phyloP scores from a whole-genome alignment of 441 rosid species.

The Euphorbia schlechtendalii region DNA sequence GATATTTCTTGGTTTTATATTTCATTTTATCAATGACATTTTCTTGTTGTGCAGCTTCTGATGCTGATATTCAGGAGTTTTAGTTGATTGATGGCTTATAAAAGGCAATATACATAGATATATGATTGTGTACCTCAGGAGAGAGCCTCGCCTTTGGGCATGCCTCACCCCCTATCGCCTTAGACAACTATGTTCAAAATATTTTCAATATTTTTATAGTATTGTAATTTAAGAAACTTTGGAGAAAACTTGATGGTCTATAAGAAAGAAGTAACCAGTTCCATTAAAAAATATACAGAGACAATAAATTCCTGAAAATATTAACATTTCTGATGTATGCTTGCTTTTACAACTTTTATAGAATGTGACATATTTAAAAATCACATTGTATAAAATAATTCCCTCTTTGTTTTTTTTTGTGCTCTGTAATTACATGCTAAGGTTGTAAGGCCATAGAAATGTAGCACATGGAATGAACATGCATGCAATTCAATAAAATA shows the following conservation, averaged over 20 bases:
- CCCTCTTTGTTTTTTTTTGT: background rate
- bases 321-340: background rate
- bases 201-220: background rate
- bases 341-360: background rate
- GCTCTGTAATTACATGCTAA: background rate
- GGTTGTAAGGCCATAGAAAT: too few relatives aligned
- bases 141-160: too few relatives aligned
- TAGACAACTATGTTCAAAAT: too few relatives aligned
- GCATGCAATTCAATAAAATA: background rate
- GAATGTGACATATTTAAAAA: background rate
- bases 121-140: too few relatives aligned
- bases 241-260: background rate
- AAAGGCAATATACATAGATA: too few relatives aligned
- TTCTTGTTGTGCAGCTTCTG: too few relatives aligned
- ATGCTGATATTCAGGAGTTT: too few relatives aligned
- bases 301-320: background rate
- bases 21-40: too few relatives aligned
- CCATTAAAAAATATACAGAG: background rate
- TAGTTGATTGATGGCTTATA: too few relatives aligned
- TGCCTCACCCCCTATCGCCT: too few relatives aligned
- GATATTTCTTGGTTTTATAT: too few relatives aligned
- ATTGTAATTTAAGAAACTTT: background rate
- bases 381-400: background rate
- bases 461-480: too few relatives aligned
- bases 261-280: background rate